A percentile compares a stretch with the other conserved stretches of the same genome.
phyloP scores from a whole-genome alignment of 495 filamentous ascomycete genomes.

The Trichodelitschia bisporula region DNA sequence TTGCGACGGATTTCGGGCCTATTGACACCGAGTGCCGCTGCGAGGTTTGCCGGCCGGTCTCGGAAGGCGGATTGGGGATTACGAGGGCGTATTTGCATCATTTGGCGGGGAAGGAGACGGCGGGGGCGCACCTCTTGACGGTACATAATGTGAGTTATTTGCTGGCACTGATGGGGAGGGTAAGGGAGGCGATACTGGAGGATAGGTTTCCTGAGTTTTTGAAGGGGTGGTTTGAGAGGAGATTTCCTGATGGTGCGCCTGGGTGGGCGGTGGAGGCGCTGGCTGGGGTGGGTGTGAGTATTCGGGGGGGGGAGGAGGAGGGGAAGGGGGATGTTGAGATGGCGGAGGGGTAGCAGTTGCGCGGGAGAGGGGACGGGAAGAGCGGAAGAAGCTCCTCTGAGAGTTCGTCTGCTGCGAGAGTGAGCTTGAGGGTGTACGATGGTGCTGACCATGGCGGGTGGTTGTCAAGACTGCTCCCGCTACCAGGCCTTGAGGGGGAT shows the following conservation, averaged over 20 bases:
- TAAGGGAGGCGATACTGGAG: constrained; percentile 55
- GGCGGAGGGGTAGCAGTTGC: too few species aligned
- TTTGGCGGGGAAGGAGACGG: constrained; percentile 80
- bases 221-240: constrained; percentile 43
- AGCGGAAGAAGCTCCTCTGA: too few species aligned
- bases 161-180: constrained; percentile 51
- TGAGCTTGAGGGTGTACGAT: too few species aligned
- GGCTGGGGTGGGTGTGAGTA: constrained; percentile 59
- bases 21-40: constrained; percentile 67
- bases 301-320: constrained; percentile 26
- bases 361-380: too few species aligned
- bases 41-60: constrained; percentile 42
- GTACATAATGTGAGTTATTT: constrained; percentile 91
- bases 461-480: too few species aligned
- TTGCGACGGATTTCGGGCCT: constrained; percentile 54
- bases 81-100: constrained; percentile 83
- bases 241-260: constrained; percentile 50
- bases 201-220: constrained; percentile 64
- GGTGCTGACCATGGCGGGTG: too few species aligned
- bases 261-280: constrained; percentile 72
- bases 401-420: too few species aligned
- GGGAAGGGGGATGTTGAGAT: too few species aligned
- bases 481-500: too few species aligned
- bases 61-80: constrained; percentile 53
- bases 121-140: constrained; percentile 77